A percentile compares a stretch with the other conserved stretches of the same genome.
These are phyloP conservation scores for Zalaria obscura DNA, from an alignment of 2,329 filamentous ascomycete genomes.

Conservation along the genomic window DNA sequence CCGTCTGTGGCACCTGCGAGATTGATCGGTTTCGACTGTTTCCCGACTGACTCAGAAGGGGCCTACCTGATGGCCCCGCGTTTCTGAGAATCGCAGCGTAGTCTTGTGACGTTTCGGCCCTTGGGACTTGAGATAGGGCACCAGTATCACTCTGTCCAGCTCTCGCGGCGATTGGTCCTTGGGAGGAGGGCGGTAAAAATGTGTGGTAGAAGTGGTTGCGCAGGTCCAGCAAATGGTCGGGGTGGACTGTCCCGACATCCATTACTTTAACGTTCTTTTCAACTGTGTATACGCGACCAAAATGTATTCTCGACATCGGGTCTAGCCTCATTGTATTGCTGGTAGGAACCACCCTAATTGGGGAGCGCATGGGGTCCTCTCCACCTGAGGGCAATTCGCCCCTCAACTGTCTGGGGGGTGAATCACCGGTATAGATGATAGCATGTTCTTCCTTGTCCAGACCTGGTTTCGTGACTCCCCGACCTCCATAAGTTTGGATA, in stretches of 20 bases:
- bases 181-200: too few relatives aligned
- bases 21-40: too few relatives aligned
- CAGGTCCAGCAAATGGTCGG: constrained; percentile 1
- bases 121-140: too few relatives aligned
- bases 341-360: constrained; percentile 9
- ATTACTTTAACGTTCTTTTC: constrained; percentile 12
- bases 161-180: too few relatives aligned
- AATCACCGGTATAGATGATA: constrained; percentile 11
- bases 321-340: constrained; percentile 2
- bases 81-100: too few relatives aligned
- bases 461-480: constrained; percentile 8
- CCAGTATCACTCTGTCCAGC: too few relatives aligned
- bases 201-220: constrained; percentile 3
- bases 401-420: background rate
- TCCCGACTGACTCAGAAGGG: too few relatives aligned
- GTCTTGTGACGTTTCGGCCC: too few relatives aligned
- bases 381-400: constrained; percentile 4
- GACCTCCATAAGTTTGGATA: constrained; percentile 11
- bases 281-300: constrained; percentile 9
- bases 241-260: constrained; percentile 9
- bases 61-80: too few relatives aligned
- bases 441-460: constrained; percentile 12
- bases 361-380: constrained; percentile 6
- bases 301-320: constrained; percentile 8
- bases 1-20: too few relatives aligned